Evolutionary conservation across 768 basidiomycete species (phyloP).

Genomic region (Trametopsis cervina): DNA sequence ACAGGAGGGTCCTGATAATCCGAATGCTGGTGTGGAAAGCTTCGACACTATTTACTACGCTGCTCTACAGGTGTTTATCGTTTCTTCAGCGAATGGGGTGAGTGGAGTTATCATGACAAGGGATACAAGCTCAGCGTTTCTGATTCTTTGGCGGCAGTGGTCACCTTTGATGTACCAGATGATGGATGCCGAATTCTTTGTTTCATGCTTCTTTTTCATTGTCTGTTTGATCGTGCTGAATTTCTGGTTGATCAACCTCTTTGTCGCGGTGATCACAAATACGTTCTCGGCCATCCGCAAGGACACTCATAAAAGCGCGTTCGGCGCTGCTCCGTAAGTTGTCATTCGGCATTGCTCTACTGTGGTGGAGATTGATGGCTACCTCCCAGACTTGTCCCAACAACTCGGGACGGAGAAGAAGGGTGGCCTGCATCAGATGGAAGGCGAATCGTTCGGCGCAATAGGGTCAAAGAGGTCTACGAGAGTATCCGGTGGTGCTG

Average conservation of each 20-base stretch:
- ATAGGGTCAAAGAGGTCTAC: slow-evolving; percentile 48
- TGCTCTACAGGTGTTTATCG: slow-evolving; percentile 76
- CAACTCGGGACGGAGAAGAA: slow-evolving; percentile 55
- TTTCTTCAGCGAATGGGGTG: slow-evolving; percentile 75
- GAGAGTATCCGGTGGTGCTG: slow-evolving; percentile 61
- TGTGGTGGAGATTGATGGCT: slow-evolving; percentile 1
- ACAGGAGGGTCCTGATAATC: slow-evolving; percentile 58
- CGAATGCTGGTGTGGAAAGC: slow-evolving; percentile 55
- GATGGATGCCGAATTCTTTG: slow-evolving; percentile 85
- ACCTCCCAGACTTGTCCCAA: slow-evolving; percentile 28
- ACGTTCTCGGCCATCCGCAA: slow-evolving; percentile 84
- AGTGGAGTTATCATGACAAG: too few relatives aligned
- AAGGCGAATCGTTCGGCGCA: slow-evolving; percentile 35
- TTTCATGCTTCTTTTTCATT: slow-evolving; percentile 87
- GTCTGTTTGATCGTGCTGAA: slow-evolving; percentile 80
- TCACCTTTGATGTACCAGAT: slow-evolving; percentile 77
- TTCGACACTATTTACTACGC: slow-evolving; percentile 88
- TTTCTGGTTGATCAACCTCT: slow-evolving; percentile 89
- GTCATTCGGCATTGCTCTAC: background rate
- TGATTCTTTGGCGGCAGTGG: too few relatives aligned
- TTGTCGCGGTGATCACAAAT: slow-evolving; percentile 94
- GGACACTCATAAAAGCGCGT: slow-evolving; percentile 86
- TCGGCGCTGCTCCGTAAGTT: slow-evolving; percentile 71
- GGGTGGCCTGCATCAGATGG: slow-evolving; percentile 47
- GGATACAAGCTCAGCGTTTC: too few relatives aligned